phyloP scores from a whole-genome alignment of 176 grass and related monocot genomes.

The Zoysia japonica region DNA sequence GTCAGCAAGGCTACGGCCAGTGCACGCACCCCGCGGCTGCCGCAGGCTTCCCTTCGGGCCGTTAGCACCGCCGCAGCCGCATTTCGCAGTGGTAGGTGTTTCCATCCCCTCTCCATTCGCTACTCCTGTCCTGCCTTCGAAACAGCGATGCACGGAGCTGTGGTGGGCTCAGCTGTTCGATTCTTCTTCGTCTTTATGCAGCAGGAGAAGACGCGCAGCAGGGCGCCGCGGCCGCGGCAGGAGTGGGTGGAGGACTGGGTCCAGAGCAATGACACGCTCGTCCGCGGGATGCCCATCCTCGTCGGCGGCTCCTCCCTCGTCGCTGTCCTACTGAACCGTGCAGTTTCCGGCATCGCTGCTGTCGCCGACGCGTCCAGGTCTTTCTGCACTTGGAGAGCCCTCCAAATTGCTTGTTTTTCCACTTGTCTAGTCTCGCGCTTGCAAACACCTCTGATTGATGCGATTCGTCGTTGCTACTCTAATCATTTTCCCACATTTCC shows the following conservation, averaged over 20 bases:
- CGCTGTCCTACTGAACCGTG: constrained; percentile 75
- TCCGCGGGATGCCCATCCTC: constrained; percentile 68
- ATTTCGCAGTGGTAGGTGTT: constrained; percentile 9
- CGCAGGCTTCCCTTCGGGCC: not conserved
- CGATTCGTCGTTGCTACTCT: not conserved
- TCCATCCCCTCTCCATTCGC: not conserved
- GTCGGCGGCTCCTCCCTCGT: constrained; percentile 70
- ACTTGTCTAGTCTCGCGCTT: not conserved
- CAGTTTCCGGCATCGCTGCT: constrained; percentile 73
- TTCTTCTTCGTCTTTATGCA: not conserved
- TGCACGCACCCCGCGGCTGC: not conserved
- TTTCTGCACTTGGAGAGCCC: not conserved
- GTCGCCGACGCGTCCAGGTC: constrained; percentile 90
- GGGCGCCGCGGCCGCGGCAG: constrained; percentile 48
- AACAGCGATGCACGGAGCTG: not conserved
- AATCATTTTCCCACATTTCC: not conserved
- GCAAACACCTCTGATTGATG: not conserved
- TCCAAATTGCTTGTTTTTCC: not conserved
- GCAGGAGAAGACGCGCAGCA: constrained; percentile 18
- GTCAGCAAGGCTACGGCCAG: not conserved
- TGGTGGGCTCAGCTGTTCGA: not conserved
- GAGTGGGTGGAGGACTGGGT: constrained; percentile 82
- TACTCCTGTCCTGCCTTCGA: not conserved
- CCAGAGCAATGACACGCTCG: constrained; percentile 64
- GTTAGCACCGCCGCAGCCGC: not conserved